phyloP scores from a whole-genome alignment of 116 monocot genomes.

The Papilionanthe hybrid region DNA sequence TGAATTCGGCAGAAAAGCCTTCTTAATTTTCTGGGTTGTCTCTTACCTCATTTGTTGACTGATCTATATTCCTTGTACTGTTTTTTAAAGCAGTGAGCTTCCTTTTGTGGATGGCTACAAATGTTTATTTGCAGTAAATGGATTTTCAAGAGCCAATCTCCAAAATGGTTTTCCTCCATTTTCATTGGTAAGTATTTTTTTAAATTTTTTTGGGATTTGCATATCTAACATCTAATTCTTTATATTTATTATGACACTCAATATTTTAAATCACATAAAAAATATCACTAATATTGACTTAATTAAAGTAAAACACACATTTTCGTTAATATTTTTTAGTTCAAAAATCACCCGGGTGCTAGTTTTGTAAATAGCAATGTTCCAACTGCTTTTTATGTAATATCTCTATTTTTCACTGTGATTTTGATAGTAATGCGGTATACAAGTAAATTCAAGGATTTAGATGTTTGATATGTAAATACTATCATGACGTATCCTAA shows the following conservation, averaged over 20 bases:
- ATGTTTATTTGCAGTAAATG: slow-evolving; percentile 46
- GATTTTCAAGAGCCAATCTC: slow-evolving; percentile 35
- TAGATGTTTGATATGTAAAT: too few species aligned
- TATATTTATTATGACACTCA: neutral
- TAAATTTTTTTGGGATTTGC: neutral
- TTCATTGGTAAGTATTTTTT: slow-evolving; percentile 25
- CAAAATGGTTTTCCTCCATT: slow-evolving; percentile 34
- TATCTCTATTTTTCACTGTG: too few species aligned
- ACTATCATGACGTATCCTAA: too few species aligned
- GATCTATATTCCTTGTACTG: neutral
- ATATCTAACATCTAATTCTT: neutral
- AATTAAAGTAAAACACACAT: too few species aligned
- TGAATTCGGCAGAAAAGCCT: neutral
- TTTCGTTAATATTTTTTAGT: too few species aligned
- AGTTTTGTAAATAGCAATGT: too few species aligned
- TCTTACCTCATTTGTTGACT: neutral
- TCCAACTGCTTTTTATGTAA: too few species aligned
- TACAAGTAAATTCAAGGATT: too few species aligned
- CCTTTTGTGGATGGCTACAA: slow-evolving; percentile 35
- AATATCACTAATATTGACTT: neutral
- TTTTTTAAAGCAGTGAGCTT: slow-evolving; percentile 29
- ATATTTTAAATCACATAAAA: neutral
- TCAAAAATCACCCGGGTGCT: too few species aligned
- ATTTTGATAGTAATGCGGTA: too few species aligned
- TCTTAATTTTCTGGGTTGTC: neutral